Base-by-base conservation (phyloP, 208 protist genomes). In the Strigomonas oncopelti region DNA sequence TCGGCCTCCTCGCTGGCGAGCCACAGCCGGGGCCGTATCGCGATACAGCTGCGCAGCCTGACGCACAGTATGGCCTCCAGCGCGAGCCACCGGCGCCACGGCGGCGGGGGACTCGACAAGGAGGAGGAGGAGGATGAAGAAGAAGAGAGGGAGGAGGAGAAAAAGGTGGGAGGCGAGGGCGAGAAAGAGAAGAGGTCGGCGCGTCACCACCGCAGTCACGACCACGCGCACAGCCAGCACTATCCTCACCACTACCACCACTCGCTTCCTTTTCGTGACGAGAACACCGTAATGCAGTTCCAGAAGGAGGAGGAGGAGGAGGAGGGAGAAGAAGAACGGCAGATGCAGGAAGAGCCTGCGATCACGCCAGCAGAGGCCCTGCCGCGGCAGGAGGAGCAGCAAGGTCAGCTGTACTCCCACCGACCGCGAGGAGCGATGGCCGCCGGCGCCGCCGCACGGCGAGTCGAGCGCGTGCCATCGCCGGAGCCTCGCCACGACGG, bases 241-340 rank as follows among this genome's bases (percentile, higher is more conserved):
- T n/a, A n/a, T n/a, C n/a, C n/a, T 38, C 34, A 38, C 34, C 34
- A 38, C 9, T 9, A 56, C 8, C 52, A 58, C 3, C 20, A 14
- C 5, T 58, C 54, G 5, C 29, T 58, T 14, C 54, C 54, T 1
- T 58, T 58, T n/a, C 28, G 13, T 20, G 25, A 34, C 11, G 54
- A 29, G 28, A n/a, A 58, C 28, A 58, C 54, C n/a, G 54, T 34
- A 1, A 34, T 58, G 29, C 54, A 34, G 54, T 58, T 58, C 29
- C 13, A 58, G 11, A 58, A 34, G 29, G 54, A 58, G 25, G 54
- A 29, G 28, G 54, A 58, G 24, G 52, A 4, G 16, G 45, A 52
- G 16, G 45, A 52, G 16, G 45, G 20, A 24, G 52, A 56, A 24
- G 52, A 56, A 24, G 52, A 56, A 13, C 5, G 7, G 13, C 52